A percentile compares a stretch with the other conserved stretches of the same genome.
Evolutionary conservation across 2,329 filamentous ascomycete species (phyloP).

Genomic region (Pestalotiopsis sp.): DNA sequence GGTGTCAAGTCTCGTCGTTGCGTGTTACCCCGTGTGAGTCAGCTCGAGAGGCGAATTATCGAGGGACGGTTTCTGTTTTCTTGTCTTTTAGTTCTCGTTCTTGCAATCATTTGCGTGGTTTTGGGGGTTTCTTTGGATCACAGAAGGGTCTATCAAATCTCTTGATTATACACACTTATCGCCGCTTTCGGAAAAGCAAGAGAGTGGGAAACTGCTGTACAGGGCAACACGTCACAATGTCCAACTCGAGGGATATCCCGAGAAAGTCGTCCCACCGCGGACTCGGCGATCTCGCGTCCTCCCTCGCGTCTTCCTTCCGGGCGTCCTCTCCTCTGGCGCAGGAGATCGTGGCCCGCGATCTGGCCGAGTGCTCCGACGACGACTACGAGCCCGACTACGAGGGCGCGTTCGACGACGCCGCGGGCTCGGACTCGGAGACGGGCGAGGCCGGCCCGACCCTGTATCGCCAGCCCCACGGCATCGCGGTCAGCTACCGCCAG

Average conservation of each 20-base stretch:
- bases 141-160: neutral
- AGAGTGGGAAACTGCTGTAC: neutral
- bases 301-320: slow-evolving; percentile 52
- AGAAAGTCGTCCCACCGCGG: slow-evolving; percentile 19
- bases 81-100: neutral
- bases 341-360: slow-evolving; percentile 65
- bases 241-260: slow-evolving; percentile 27
- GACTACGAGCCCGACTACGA: slow-evolving; percentile 40
- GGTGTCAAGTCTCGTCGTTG: neutral
- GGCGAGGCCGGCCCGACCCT: slow-evolving; percentile 48
- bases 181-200: neutral
- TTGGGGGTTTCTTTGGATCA: neutral
- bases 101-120: neutral
- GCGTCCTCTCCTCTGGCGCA: slow-evolving; percentile 68
- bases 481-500: slow-evolving; percentile 72
- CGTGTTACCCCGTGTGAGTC: neutral
- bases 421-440: slow-evolving; percentile 32
- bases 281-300: slow-evolving; percentile 28
- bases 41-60: neutral
- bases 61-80: neutral
- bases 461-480: slow-evolving; percentile 78
- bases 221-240: slow-evolving; percentile 18
- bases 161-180: neutral
- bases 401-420: slow-evolving; percentile 23
- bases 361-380: slow-evolving; percentile 65